Percentiles rank a stretch among this genome's conserved stretches.
Conservation (phyloP, 2,329 filamentous ascomycete genomes). For the Clarireedia paspali region DNA sequence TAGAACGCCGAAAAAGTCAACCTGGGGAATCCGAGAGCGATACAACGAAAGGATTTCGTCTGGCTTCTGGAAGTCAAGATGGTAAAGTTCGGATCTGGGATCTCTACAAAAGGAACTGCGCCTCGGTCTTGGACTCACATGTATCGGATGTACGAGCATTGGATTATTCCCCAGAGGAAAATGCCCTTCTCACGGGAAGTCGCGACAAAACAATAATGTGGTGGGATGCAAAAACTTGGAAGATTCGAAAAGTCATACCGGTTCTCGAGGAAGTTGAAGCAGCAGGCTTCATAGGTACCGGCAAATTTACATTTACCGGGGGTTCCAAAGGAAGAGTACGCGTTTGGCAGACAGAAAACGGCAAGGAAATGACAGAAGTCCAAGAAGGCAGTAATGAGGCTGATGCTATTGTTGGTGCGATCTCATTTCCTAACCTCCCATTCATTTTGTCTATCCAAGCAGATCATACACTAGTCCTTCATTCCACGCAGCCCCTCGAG, state of each 20-base stretch:
- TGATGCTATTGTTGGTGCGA: slow-evolving; percentile 62
- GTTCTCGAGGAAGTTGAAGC: slow-evolving; percentile 80
- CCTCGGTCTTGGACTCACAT: slow-evolving; percentile 81
- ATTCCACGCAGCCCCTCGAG: slow-evolving; percentile 44
- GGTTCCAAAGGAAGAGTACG: slow-evolving; percentile 77
- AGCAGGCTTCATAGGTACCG: slow-evolving; percentile 68
- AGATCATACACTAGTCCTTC: slow-evolving; percentile 79
- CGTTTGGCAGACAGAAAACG: slow-evolving; percentile 73
- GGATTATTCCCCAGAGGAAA: slow-evolving; percentile 69
- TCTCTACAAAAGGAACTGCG: slow-evolving; percentile 70
- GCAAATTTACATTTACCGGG: slow-evolving; percentile 70
- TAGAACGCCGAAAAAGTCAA: slow-evolving; percentile 34
- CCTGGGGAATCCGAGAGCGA: slow-evolving; percentile 38
- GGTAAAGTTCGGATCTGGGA: slow-evolving; percentile 91
- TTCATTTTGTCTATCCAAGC: slow-evolving; percentile 78
- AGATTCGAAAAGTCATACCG: slow-evolving; percentile 69
- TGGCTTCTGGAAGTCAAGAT: slow-evolving; percentile 90
- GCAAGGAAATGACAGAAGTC: slow-evolving; percentile 70
- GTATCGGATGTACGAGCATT: slow-evolving; percentile 88
- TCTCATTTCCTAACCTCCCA: slow-evolving; percentile 57
- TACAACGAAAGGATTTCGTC: slow-evolving; percentile 56
- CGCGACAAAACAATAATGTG: slow-evolving; percentile 91
- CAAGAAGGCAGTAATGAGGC: slow-evolving; percentile 54
- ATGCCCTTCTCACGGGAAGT: slow-evolving; percentile 73
- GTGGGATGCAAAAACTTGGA: slow-evolving; percentile 86